Evolutionary conservation across 805 yeast genomes (phyloP), one percentile per base, ranked within the genome.

Genomic region (Ogataea haglerorum): DNA sequence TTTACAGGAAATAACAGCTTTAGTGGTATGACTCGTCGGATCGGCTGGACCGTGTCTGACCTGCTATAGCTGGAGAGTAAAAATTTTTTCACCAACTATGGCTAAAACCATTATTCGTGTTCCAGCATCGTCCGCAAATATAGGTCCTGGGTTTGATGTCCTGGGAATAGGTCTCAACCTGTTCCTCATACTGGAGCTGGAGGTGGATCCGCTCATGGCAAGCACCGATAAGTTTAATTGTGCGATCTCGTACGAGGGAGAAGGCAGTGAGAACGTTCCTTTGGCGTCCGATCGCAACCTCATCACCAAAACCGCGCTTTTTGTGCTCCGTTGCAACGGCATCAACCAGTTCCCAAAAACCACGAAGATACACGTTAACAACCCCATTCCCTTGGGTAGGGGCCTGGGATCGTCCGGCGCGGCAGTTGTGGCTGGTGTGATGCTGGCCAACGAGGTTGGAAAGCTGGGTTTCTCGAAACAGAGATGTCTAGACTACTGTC

Each of bases 71-170:
- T 19, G 12, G 31, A 26, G n/a, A 21, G 13, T 38, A 36, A 38
- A 38, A 38, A 78, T 49, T 63, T 19, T 41, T 71, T 38, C 42
- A 21, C 19, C 25, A 15, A 19, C 3, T 32, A 38, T 38, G 42
- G 37, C 78, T 45, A 68, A 72, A 40, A 83, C 83, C 63, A 63
- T 60, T 31, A 75, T 87, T 52, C 78, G 76, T 40, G 93, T 91
- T 13, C 99, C 99, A 4, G 96, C 98, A 6, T 90, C 98, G 5
- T 85, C 95, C 36, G 99, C 99, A 56, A 93, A 93, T 57, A 91
- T 93, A 38, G 99, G 99, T 7, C 99, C 99, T 8, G 99, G 99
- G 1, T 93, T 91, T 58, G 99, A 93, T 64, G 99, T 93, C 6
- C 68, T 93, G 37, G 99, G 99, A 17, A 82, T 93, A 29, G 96